Evolutionary conservation across 371 early-diverging fungal genomes (phyloP), one percentile per base, ranked within the genome.

Genomic region (Apophysomyces elegans): DNA sequence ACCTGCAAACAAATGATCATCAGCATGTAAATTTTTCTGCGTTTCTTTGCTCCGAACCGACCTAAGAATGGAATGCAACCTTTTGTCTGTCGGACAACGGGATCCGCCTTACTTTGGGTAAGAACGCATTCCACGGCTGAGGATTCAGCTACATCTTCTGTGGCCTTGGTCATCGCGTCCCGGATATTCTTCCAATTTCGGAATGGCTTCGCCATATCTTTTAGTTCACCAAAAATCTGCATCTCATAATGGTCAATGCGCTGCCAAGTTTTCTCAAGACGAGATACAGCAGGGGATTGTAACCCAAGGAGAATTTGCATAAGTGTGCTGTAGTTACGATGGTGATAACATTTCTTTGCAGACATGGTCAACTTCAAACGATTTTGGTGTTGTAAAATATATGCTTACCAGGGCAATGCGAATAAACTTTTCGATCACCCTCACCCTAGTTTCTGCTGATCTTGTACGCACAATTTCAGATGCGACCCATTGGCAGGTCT

Each of bases 61-160:
- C 87, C 86, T 13, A 88, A 67, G 66, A 88, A 87, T 0, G 86
- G 88, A 35, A 88, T 84, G 60, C 86, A 80, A 3, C 88, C 88
- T 50, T 50, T 50, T 50, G 54, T 21, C 54, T 50, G 54, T 32
- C 63, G 59, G 1, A 50, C 58, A 45, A 26, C 47, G 3, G 64
- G 59, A 45, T 77, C 68, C 21, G 41, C 37, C 6, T 61, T 61
- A 16, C 72, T 75, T 14, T 73, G 36, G 2, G 79, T 79, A 50
- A 80, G 61, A 12, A 76, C 65, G 36, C 74, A 71, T 59, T 83
- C 84, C 0, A 83, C 78, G 7, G 81, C 84, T 39, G 70, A 76
- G 2, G 81, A 72, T 59, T 80, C 81, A 5, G 76, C 71, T 16
- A 83, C 59, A 36, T 75, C 70, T 45, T 83, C 75, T 18, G 70